Base-by-base conservation (phyloP, 768 basidiomycete genomes). In the Phanerochaete carnosa region DNA sequence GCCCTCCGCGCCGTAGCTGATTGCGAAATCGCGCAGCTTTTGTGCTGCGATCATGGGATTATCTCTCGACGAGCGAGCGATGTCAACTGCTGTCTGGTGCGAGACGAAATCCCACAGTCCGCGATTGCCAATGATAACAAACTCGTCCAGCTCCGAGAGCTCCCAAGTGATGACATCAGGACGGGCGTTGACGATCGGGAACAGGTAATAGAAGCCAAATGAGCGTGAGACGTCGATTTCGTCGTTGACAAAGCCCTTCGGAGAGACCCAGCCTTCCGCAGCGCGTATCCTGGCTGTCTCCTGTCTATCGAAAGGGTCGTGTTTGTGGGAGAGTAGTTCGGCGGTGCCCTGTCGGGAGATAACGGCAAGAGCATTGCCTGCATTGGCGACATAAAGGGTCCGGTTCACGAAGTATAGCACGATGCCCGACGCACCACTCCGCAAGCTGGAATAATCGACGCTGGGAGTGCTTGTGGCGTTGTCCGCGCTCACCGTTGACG, bases 61-160 rank as follows among this genome's bases (percentile, higher is more conserved):
- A 19, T 76, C 74, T 15, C 81, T 74, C 67, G 90, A 90, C 7
- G 84, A 83, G 39, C 92, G 83, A 0, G 94, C 95, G 62, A 98
- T 95, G 72, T 98, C 96, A 58, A 98, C 94, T 1, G 97, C 96
- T 0, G 92, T 96, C 72, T 98, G 94, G 70, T 92, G 93, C 3
- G 92, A 89, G 64, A 98, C 90, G 64, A 86, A 92, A 65, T 95
- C 90, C 97, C 97, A 99, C 26, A 98, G 72, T 0, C 93, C 94
- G 5, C 87, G 83, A 71, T 98, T 98, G 29, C 89, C 97, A 62
- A 99, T 83, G 75, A 99, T 96, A 68, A 98, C 84, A 69, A 98
- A 97, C 73, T 99, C 96, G 73, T 99, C 97, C 57, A 86, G 81
- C 62, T 92, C 88, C 1, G 86, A 81, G 19, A 99, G 75, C 50